Evolutionary conservation across 2,329 filamentous ascomycete genomes (phyloP).

Genomic region (Aureobasidium sp.): DNA sequence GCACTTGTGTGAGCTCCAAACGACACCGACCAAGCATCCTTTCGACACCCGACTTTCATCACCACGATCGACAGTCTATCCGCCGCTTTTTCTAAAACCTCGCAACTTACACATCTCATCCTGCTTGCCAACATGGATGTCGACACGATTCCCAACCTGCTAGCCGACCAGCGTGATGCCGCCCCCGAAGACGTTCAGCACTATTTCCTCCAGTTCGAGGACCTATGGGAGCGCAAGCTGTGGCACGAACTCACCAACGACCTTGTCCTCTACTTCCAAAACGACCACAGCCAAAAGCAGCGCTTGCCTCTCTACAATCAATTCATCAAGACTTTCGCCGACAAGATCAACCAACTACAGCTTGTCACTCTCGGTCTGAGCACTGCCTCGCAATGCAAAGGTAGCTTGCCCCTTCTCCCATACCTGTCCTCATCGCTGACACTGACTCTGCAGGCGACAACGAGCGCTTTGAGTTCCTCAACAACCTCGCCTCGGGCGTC

Average conservation of each 20-base stretch:
- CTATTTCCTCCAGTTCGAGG: constrained; percentile 86
- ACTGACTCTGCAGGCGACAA: constrained; percentile 60
- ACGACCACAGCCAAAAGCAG: constrained; percentile 72
- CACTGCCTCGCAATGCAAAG: constrained; percentile 76
- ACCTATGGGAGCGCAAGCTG: constrained; percentile 95
- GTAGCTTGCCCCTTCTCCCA: constrained; percentile 37
- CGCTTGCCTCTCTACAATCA: constrained; percentile 86
- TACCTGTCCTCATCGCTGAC: neutral
- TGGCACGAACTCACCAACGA: constrained; percentile 97
- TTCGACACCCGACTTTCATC: neutral
- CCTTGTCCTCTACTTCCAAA: constrained; percentile 80
- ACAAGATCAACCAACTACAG: constrained; percentile 99
- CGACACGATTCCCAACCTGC: constrained; percentile 86
- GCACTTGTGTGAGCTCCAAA: constrained; percentile 2
- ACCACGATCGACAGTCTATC: neutral
- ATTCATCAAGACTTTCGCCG: constrained; percentile 92
- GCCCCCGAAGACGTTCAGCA: constrained; percentile 83
- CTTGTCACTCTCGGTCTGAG: constrained; percentile 84
- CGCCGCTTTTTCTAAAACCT: neutral
- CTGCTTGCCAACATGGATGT: constrained; percentile 58
- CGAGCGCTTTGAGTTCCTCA: constrained; percentile 79
- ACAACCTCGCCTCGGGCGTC: constrained; percentile 76
- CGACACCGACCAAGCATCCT: neutral
- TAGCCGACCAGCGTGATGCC: constrained; percentile 80
- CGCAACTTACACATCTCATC: neutral